Percentiles rank a stretch among this genome's conserved stretches.
Evolutionary conservation across 768 basidiomycete species (phyloP).

Genomic region (Tylopilus plumbeoviolaceoides): DNA sequence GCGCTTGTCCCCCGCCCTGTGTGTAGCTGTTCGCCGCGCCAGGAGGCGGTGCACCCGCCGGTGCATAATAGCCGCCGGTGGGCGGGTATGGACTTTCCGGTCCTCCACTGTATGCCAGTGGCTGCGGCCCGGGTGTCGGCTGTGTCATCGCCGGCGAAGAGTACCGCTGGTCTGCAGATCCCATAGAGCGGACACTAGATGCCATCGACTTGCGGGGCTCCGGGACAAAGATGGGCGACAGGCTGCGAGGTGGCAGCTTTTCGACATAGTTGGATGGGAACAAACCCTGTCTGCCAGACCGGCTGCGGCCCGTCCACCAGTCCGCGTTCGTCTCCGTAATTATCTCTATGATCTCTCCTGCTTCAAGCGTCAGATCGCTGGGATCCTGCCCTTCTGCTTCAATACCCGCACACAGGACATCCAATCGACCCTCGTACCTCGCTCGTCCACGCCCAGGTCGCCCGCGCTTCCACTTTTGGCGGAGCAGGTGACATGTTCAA

Average conservation of each 20-base stretch:
- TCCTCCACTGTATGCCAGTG: too few relatives aligned
- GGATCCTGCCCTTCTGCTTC: slow-evolving; percentile 48
- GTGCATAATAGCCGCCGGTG: slow-evolving; percentile 15
- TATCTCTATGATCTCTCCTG: slow-evolving; percentile 77
- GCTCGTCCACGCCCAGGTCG: slow-evolving; percentile 29
- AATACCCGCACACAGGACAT: background rate
- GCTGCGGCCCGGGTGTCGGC: too few relatives aligned
- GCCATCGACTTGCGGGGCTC: slow-evolving; percentile 18
- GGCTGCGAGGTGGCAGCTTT: slow-evolving; percentile 35
- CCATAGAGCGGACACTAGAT: slow-evolving; percentile 2
- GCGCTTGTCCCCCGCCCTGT: slow-evolving; percentile 28
- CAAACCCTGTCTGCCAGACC: slow-evolving; percentile 59
- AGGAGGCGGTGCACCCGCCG: slow-evolving; percentile 14
- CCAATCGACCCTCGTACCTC: slow-evolving; percentile 18
- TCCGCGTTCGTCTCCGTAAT: slow-evolving; percentile 80
- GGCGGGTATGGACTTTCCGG: slow-evolving; percentile 16
- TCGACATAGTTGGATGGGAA: slow-evolving; percentile 81
- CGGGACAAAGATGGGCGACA: slow-evolving; percentile 23
- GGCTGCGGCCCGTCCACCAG: slow-evolving; percentile 81
- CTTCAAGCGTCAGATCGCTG: slow-evolving; percentile 69
- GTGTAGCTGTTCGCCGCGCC: slow-evolving; percentile 12
- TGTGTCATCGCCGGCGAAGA: slow-evolving; percentile 19
- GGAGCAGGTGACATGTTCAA: slow-evolving; percentile 24
- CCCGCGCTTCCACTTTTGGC: slow-evolving; percentile 25
- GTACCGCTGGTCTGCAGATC: slow-evolving; percentile 11